Evolutionary conservation across 768 basidiomycete species (phyloP), one percentile per base, ranked within the genome.

Genomic region (Rhodosporidiobolus sp.): DNA sequence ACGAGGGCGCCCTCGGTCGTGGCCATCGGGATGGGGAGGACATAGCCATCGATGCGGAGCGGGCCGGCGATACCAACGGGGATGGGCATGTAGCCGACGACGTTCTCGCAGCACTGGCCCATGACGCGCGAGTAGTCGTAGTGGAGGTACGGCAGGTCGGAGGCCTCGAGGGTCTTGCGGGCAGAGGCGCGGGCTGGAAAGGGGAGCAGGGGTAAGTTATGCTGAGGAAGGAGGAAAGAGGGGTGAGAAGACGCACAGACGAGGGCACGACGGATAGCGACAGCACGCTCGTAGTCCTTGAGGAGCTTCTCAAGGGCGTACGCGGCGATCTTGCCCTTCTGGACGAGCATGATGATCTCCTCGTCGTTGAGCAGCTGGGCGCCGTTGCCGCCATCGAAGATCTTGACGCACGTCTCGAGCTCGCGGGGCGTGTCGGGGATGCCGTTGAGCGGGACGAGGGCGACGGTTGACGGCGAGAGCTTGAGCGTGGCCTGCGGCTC

Each of bases 1-100:
- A 98, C 94, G 65, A 99, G 87, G 0, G 96, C 98, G 70, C 96
- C 96, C 81, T 99, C 96, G n/a, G 96, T 94, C 9, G 96, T 99
- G 54, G 96, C 96, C 96, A 99, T 98, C 14, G 96, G 96, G 77
- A 99, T 94, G 52, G 88, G 95, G 77, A 88, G 88, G 58, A 88
- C 82, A 53, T 86, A 83, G 43, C 91, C 93, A 78, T 99, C 95
- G 79, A 99, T 86, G 55, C 87, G 90, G 48, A 99, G 87, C 5
- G 96, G 96, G 4, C 96, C 96, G 24, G 96, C 96, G 71, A 98
- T 89, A 76, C 96, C 96, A 63, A 98, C 88, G 0, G 96, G 96
- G 49, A 99, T 82, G 53, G 95, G 96, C 81, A 97, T 92, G 81
- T 91, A 99, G 45, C 96, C 96, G 59, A 98, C 87, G 62, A 99